Evolutionary conservation across 495 filamentous ascomycete genomes (phyloP).

Genomic region (Friedmanniomyces simplex): DNA sequence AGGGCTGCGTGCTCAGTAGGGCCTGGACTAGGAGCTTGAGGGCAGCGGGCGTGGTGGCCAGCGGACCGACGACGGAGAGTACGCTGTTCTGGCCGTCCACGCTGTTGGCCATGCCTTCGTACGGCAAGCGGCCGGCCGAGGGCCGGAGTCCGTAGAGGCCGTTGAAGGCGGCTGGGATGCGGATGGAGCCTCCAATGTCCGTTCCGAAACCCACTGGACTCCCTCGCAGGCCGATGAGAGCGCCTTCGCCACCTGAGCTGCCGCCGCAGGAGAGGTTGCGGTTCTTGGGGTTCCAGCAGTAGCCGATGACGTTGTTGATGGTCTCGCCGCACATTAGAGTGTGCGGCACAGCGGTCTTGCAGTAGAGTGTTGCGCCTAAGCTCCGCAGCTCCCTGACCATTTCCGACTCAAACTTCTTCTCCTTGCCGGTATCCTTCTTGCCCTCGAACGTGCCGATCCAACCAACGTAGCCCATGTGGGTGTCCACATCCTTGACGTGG

Average conservation of each 20-base stretch:
- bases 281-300: slow-evolving; percentile 32
- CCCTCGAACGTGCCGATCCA: slow-evolving; percentile 36
- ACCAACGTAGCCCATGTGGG: slow-evolving; percentile 47
- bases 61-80: slow-evolving; percentile 48
- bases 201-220: slow-evolving; percentile 33
- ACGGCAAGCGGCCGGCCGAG: slow-evolving; percentile 36
- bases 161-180: slow-evolving; percentile 41
- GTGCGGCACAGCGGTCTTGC: slow-evolving; percentile 54
- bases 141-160: slow-evolving; percentile 39
- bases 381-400: slow-evolving; percentile 39
- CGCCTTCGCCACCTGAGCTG: slow-evolving; percentile 33
- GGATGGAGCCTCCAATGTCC: slow-evolving; percentile 40
- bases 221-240: slow-evolving; percentile 29
- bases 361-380: slow-evolving; percentile 52
- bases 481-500: slow-evolving; percentile 54
- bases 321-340: slow-evolving; percentile 53
- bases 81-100: slow-evolving; percentile 52
- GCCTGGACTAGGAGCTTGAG: slow-evolving; percentile 46
- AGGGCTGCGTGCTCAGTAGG: slow-evolving; percentile 47
- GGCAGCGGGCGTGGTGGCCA: slow-evolving; percentile 40
- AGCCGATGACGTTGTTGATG: slow-evolving; percentile 40
- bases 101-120: slow-evolving; percentile 42
- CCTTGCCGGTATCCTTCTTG: slow-evolving; percentile 25
- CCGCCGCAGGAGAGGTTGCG: slow-evolving; percentile 25
- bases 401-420: slow-evolving; percentile 29